phyloP scores from a whole-genome alignment of 371 early-diverging fungal species.

The Mortierella polycephala region DNA sequence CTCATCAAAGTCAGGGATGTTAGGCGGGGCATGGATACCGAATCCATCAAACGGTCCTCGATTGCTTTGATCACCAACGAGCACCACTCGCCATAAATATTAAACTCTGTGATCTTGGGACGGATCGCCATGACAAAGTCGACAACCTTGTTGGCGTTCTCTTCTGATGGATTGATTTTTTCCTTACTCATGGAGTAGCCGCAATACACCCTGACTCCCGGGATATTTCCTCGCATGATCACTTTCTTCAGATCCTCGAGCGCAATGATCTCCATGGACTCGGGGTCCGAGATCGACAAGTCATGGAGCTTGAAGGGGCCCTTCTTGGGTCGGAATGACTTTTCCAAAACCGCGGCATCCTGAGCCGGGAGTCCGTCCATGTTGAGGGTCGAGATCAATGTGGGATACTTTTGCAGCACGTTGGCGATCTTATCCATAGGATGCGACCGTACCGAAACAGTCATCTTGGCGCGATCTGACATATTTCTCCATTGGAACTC shows the following conservation, averaged over 20 bases:
- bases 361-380: conserved; percentile 15
- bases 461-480: conserved; percentile 30
- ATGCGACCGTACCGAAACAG: conserved; percentile 10
- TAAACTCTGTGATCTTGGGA: conserved; percentile 17
- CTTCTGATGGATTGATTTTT: neutral
- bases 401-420: conserved; percentile 36
- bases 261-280: conserved; percentile 14
- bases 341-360: conserved; percentile 31
- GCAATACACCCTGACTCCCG: neutral
- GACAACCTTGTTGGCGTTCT: neutral
- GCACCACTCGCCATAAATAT: conserved; percentile 8
- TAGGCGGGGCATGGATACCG: conserved; percentile 16
- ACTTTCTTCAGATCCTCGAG: conserved; percentile 41
- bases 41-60: conserved; percentile 1
- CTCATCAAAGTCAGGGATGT: neutral
- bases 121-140: conserved; percentile 23
- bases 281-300: conserved; percentile 14
- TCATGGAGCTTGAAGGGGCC: conserved; percentile 27
- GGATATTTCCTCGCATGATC: conserved; percentile 13
- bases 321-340: conserved; percentile 32
- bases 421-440: conserved; percentile 37
- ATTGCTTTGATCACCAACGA: neutral
- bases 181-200: conserved; percentile 2
- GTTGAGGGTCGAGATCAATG: conserved; percentile 4
- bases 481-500: conserved; percentile 22